phyloP scores from a whole-genome alignment of 2,329 filamentous ascomycete genomes.

The Blastomyces silverae region DNA sequence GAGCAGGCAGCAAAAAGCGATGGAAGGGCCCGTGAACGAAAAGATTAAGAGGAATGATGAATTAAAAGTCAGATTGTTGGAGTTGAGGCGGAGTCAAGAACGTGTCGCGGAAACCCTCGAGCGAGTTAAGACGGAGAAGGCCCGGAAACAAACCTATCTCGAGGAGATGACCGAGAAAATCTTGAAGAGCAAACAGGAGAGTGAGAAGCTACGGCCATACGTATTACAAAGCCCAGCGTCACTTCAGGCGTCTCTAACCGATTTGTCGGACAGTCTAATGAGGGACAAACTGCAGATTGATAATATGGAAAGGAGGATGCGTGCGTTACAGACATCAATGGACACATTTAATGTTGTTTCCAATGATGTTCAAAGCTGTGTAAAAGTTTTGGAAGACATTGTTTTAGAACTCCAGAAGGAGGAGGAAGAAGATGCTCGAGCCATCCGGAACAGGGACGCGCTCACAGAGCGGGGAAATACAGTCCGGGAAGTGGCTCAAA shows the following conservation, averaged over 20 bases:
- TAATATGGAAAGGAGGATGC: constrained; percentile 73
- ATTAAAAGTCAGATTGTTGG: constrained; percentile 71
- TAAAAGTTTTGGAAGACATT: constrained; percentile 84
- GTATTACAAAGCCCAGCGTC: constrained; percentile 79
- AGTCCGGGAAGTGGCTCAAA: constrained; percentile 83
- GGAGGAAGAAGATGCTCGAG: constrained; percentile 78
- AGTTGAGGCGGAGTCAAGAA: constrained; percentile 75
- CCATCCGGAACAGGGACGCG: constrained; percentile 74
- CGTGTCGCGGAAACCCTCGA: constrained; percentile 76
- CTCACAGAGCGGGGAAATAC: constrained; percentile 83
- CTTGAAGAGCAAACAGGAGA: constrained; percentile 71
- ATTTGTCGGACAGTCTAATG: constrained; percentile 70
- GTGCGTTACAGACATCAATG: constrained; percentile 82
- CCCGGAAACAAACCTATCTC: constrained; percentile 58
- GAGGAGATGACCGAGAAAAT: constrained; percentile 47
- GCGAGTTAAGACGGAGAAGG: constrained; percentile 72
- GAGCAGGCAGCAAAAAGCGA: constrained; percentile 68
- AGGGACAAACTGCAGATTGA: constrained; percentile 81
- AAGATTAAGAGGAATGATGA: constrained; percentile 83
- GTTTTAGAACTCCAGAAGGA: constrained; percentile 77
- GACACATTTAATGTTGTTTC: constrained; percentile 83
- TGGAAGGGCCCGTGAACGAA: constrained; percentile 73
- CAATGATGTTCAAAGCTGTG: constrained; percentile 78
- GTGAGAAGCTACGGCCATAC: constrained; percentile 83
- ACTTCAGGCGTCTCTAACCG: constrained; percentile 72